Percentiles rank a stretch among this genome's conserved stretches.
phyloP scores from a whole-genome alignment of 1,139 yeast species.

The Debaryomyces sp. region DNA sequence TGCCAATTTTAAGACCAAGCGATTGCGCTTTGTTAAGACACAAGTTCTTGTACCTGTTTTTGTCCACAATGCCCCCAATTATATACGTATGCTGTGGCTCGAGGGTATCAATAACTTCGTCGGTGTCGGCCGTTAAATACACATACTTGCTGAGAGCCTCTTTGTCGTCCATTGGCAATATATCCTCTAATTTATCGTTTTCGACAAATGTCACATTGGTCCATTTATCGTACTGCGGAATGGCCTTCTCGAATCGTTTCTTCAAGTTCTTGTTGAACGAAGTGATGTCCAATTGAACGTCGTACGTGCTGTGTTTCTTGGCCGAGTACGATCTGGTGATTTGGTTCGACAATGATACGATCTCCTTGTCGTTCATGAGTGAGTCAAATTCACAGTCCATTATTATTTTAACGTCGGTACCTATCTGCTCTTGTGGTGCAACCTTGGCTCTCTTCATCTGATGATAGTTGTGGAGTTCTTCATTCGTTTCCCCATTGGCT shows the following conservation, averaged over 20 bases:
- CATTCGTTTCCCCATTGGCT: slow-evolving; percentile 14
- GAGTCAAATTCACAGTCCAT: slow-evolving; percentile 92
- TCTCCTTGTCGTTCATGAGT: slow-evolving; percentile 79
- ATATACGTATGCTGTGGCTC: slow-evolving; percentile 76
- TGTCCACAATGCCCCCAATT: slow-evolving; percentile 96
- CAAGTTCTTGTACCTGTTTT: slow-evolving; percentile 82
- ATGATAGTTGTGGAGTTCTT: slow-evolving; percentile 24
- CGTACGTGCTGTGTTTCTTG: slow-evolving; percentile 62
- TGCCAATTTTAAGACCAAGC: slow-evolving; percentile 71
- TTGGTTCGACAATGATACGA: slow-evolving; percentile 77
- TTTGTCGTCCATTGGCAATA: slow-evolving; percentile 33
- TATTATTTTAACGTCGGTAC: slow-evolving; percentile 56
- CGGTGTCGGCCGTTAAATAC: slow-evolving; percentile 88
- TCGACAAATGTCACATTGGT: slow-evolving; percentile 55
- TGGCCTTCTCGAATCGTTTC: slow-evolving; percentile 65
- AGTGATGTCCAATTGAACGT: slow-evolving; percentile 63
- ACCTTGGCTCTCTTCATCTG: slow-evolving; percentile 30
- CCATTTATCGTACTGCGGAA: slow-evolving; percentile 70
- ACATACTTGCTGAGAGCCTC: slow-evolving; percentile 48
- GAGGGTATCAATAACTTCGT: slow-evolving; percentile 60
- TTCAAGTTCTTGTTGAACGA: slow-evolving; percentile 69
- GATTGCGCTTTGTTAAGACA: slow-evolving; percentile 81
- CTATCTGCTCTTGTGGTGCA: slow-evolving; percentile 42
- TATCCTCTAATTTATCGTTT: slow-evolving; percentile 43
- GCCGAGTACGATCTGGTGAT: slow-evolving; percentile 81